A percentile compares a stretch with the other conserved stretches of the same genome.
phyloP scores from a whole-genome alignment of 2,329 filamentous ascomycete genomes.

The Apiospora phragmitis region DNA sequence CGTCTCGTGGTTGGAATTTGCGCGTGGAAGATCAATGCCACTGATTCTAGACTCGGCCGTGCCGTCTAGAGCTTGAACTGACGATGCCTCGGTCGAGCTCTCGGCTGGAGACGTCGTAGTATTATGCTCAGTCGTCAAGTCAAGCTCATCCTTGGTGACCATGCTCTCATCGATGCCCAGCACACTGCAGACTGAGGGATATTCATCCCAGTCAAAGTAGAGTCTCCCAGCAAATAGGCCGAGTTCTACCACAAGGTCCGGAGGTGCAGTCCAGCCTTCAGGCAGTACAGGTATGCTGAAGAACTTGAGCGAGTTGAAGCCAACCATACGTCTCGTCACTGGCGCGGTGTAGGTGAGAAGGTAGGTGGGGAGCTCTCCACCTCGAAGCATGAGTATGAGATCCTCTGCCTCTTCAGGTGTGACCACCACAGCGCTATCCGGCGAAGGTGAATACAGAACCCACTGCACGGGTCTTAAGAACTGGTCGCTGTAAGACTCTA shows the following conservation, averaged over 20 bases:
- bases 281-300: conserved; percentile 52
- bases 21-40: too few relatives aligned
- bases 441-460: conserved; percentile 54
- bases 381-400: conserved; percentile 47
- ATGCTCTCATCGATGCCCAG: conserved; percentile 30
- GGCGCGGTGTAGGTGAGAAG: conserved; percentile 61
- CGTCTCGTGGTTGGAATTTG: not conserved
- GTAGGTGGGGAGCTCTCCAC: conserved; percentile 31
- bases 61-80: not conserved
- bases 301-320: conserved; percentile 56
- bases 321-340: conserved; percentile 58
- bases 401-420: conserved; percentile 63
- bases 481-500: conserved; percentile 31
- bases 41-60: not conserved
- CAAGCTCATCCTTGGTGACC: conserved; percentile 14
- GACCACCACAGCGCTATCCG: conserved; percentile 53
- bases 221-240: conserved; percentile 62
- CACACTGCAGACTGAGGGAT: conserved; percentile 32
- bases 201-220: conserved; percentile 57
- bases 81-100: conserved; percentile 7
- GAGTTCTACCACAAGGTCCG: conserved; percentile 57
- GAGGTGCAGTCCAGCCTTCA: conserved; percentile 39
- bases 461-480: conserved; percentile 55
- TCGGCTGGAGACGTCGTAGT: conserved; percentile 10
- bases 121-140: conserved; percentile 17